Conservation (phyloP, 306 rosid genomes). For the Ceratonia siliqua region DNA sequence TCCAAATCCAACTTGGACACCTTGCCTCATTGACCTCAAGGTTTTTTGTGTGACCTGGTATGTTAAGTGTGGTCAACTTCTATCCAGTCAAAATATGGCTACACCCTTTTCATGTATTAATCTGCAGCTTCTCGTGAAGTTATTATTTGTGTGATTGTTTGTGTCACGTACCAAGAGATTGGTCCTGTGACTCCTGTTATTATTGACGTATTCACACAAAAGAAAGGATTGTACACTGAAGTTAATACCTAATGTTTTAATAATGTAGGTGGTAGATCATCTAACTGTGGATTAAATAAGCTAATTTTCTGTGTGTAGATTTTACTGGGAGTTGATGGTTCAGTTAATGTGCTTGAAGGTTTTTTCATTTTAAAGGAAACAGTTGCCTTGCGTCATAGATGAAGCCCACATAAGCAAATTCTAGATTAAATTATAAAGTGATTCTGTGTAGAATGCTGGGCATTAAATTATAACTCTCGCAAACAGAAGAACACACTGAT, state of each 20-base stretch:
- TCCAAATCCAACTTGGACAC: too few relatives aligned
- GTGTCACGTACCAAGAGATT: not conserved
- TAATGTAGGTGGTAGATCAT: not conserved
- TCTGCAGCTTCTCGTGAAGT: not conserved
- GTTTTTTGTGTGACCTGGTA: not conserved
- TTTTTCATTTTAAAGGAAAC: conserved; percentile 1
- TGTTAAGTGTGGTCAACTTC: conserved; percentile 11
- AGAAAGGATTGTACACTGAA: too few relatives aligned
- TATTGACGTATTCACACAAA: not conserved
- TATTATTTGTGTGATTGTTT: not conserved
- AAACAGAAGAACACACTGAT: not conserved
- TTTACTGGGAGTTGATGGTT: not conserved
- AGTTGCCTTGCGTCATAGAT: conserved; percentile 16
- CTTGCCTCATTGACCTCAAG: not conserved
- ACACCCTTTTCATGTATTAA: not conserved
- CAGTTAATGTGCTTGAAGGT: conserved; percentile 29
- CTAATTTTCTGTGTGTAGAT: not conserved
- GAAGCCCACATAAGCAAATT: conserved; percentile 9
- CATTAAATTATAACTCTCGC: not conserved
- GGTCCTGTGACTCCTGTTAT: conserved; percentile 1
- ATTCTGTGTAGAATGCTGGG: not conserved
- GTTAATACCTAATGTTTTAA: not conserved
- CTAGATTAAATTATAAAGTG: not conserved
- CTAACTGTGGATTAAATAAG: conserved; percentile 9
- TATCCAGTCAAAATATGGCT: not conserved